Conservation (phyloP, 129 eudicot species). For the Heracleum sosnowskyi region DNA sequence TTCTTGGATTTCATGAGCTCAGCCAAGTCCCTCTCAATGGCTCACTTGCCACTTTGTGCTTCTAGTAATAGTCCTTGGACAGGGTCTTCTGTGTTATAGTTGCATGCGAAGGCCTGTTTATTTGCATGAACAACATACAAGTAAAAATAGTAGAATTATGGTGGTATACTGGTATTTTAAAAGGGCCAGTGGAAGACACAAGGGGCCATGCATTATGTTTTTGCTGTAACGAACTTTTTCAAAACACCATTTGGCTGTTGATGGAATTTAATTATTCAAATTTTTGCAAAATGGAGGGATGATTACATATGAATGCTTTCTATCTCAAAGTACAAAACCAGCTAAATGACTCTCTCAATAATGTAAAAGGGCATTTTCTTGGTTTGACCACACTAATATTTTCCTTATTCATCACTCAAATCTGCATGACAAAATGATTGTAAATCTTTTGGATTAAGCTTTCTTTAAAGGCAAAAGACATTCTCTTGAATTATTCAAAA, state of each 20-base stretch:
- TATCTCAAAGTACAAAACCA: conserved; percentile 25
- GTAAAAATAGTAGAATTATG: conserved; percentile 9
- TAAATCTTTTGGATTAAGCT: conserved; percentile 23
- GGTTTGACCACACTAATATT: conserved; percentile 26
- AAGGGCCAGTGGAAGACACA: conserved; percentile 24
- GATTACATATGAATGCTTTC: neutral
- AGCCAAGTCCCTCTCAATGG: conserved; percentile 26
- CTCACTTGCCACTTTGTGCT: conserved; percentile 56
- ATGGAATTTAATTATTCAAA: conserved; percentile 18
- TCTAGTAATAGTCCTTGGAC: conserved; percentile 47
- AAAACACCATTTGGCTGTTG: conserved; percentile 20
- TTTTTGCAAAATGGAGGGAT: conserved; percentile 21
- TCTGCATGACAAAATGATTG: conserved; percentile 32
- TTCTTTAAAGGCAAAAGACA: conserved; percentile 35
- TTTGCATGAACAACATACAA: conserved; percentile 20
- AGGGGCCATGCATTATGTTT: conserved; percentile 31
- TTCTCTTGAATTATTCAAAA: conserved; percentile 39
- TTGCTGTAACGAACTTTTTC: conserved; percentile 19
- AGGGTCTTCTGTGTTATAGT: neutral
- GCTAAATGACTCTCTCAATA: conserved; percentile 28
- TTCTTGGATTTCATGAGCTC: conserved; percentile 41
- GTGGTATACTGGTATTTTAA: conserved; percentile 6
- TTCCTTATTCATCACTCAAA: conserved; percentile 9
- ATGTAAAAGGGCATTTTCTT: conserved; percentile 14
- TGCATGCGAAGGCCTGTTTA: conserved; percentile 6